Evolutionary conservation across 441 rosid species (phyloP).

Genomic region (Kokia cookei): DNA sequence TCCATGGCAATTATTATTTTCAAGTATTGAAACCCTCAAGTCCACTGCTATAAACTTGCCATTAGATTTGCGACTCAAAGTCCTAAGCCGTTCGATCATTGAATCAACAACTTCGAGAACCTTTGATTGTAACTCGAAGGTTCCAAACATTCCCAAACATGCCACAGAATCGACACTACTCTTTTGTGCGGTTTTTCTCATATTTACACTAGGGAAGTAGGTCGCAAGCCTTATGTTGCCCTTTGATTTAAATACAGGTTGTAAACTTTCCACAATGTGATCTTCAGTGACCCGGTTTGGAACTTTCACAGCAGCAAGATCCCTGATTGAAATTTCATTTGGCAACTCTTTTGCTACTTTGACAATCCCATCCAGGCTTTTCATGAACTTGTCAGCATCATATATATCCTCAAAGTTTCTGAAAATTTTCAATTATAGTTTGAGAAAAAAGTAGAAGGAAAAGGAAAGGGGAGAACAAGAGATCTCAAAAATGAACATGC

Average conservation of each 20-base stretch:
- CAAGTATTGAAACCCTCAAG: constrained; percentile 69
- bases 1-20: constrained; percentile 64
- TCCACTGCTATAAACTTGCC: constrained; percentile 85
- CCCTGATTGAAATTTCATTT: constrained; percentile 40
- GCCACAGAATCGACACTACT: constrained; percentile 53
- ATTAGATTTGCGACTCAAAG: constrained; percentile 64
- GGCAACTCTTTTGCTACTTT: constrained; percentile 57
- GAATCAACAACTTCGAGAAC: constrained; percentile 78
- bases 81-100: constrained; percentile 64
- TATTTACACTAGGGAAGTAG: constrained; percentile 76
- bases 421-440: constrained; percentile 6
- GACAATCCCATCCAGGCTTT: constrained; percentile 65
- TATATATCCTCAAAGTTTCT: constrained; percentile 93
- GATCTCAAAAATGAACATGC: not conserved
- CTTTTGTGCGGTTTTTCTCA: constrained; percentile 61
- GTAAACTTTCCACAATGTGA: constrained; percentile 52
- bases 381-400: constrained; percentile 62
- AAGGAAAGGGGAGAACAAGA: not conserved
- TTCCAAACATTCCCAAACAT: constrained; percentile 90
- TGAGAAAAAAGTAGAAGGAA: not conserved
- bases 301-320: constrained; percentile 71
- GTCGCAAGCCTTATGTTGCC: constrained; percentile 84
- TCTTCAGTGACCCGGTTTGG: constrained; percentile 78
- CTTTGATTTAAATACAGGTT: constrained; percentile 58
- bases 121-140: constrained; percentile 68